A percentile compares a stretch with the other conserved stretches of the same genome.
Conservation (phyloP, 2,329 filamentous ascomycete genomes). For the Penicillium sp. region DNA sequence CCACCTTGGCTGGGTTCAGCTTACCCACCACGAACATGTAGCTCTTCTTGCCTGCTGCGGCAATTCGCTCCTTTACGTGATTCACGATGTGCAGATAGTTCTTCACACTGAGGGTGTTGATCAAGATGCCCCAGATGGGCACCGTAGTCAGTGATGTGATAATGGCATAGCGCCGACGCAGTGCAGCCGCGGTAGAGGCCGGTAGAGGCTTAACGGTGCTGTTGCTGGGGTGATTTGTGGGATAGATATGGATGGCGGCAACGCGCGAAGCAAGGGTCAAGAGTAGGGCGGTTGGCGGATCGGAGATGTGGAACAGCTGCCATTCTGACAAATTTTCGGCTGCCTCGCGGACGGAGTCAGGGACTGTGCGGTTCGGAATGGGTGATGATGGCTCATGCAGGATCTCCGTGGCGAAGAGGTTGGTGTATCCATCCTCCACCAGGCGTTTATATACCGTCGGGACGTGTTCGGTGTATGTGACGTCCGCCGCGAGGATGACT, state of each 20-base stretch:
- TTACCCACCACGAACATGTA: constrained; percentile 97
- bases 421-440: constrained; percentile 60
- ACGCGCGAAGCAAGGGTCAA: constrained; percentile 83
- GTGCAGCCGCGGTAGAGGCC: constrained; percentile 51
- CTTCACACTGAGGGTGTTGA: constrained; percentile 88
- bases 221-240: constrained; percentile 46
- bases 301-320: constrained; percentile 78
- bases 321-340: constrained; percentile 57
- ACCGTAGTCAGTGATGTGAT: constrained; percentile 74
- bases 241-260: constrained; percentile 70
- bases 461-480: constrained; percentile 78
- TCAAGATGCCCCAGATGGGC: constrained; percentile 84
- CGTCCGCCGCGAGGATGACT: constrained; percentile 79
- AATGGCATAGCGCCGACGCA: constrained; percentile 84
- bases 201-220: constrained; percentile 41
- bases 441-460: constrained; percentile 54
- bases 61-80: constrained; percentile 67
- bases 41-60: constrained; percentile 79
- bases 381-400: constrained; percentile 71
- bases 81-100: constrained; percentile 83
- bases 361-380: constrained; percentile 78
- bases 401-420: constrained; percentile 66
- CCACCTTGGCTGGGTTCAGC: constrained; percentile 89
- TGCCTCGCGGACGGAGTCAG: constrained; percentile 45
- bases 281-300: constrained; percentile 75